Base-by-base conservation (phyloP, 2,329 filamentous ascomycete species). In the Cladophialophora yegresii region DNA sequence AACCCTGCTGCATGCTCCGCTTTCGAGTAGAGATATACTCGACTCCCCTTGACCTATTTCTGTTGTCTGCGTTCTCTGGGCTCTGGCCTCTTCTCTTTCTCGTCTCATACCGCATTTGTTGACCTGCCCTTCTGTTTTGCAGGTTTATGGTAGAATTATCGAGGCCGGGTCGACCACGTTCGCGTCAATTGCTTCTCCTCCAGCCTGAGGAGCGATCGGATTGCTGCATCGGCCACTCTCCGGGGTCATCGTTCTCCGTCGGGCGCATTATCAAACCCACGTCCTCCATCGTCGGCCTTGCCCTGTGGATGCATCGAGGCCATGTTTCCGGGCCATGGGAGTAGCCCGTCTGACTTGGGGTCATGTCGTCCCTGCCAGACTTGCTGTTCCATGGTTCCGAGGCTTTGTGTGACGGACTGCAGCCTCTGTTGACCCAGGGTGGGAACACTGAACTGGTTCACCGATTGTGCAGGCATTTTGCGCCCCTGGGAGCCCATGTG, bases 321-420 rank as follows among this genome's bases (percentile, higher is more conserved):
- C 57, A 68, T 54, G 9, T 54, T 68, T 16, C 66, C 66, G 3
- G 66, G 66, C 66, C 66, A 68, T 22, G 66, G 63, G 23, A 68
- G 58, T 9, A 49, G 47, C 9, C 51, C 50, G 12, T 47, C 23
- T 12, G 32, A 33, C 49, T 33, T 20, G 13, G 28, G 40, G 13
- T 20, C 54, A 45, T 49, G 32, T 22, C 55, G 54, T 4, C 16
- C 54, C 20, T 58, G 28, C 65, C 65, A 65, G 13, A 32, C 51
- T 43, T 47, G 9, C 32, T 60, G 54, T 10, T 49, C 43, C n/a
- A 28, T 13, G 16, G 56, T 2, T 40, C 36, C n/a, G 28, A 43
- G 40, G 13, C 30, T 26, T 26, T 55, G 54, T 20, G 28, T 33
- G 23, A 23, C 22, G 12, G 56, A 7, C 49, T 28, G 12, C 26